Evolutionary conservation across 2,329 filamentous ascomycete species (phyloP).

Genomic region (Ophiocordyceps robertsii): DNA sequence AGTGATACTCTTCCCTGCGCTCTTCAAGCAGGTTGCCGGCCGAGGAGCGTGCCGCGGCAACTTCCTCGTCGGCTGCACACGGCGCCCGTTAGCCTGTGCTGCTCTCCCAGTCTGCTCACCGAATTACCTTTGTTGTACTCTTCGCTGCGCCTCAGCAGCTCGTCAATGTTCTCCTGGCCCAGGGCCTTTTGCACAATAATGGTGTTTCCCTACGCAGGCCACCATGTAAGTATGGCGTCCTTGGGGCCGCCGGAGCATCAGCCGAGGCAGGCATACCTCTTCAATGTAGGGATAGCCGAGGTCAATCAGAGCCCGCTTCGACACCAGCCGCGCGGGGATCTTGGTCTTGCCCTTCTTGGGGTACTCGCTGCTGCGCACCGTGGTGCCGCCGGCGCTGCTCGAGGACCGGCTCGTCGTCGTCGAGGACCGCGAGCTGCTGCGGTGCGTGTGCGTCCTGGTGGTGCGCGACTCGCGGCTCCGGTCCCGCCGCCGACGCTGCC

Average conservation of each 20-base stretch:
- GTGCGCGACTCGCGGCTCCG: conserved; percentile 25
- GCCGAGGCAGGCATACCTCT: conserved; percentile 37
- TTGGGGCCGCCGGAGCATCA: too few species aligned
- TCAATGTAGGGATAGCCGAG: conserved; percentile 77
- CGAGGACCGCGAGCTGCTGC: conserved; percentile 29
- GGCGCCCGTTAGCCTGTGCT: neutral
- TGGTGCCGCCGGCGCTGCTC: conserved; percentile 35
- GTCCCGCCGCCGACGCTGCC: conserved; percentile 29
- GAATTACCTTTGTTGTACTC: conserved; percentile 50
- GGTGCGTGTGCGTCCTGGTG: conserved; percentile 23
- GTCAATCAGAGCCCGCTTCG: conserved; percentile 68
- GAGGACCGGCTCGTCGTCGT: conserved; percentile 30
- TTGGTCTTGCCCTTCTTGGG: conserved; percentile 81
- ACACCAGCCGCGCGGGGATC: conserved; percentile 69
- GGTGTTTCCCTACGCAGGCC: conserved; percentile 52
- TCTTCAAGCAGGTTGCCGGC: conserved; percentile 35
- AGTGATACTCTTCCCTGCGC: conserved; percentile 22
- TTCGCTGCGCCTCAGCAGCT: conserved; percentile 72
- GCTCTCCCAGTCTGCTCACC: conserved; percentile 1
- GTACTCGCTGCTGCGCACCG: conserved; percentile 47
- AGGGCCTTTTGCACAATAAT: conserved; percentile 75
- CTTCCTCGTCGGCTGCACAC: conserved; percentile 26
- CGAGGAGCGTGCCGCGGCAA: conserved; percentile 30
- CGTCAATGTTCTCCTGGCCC: conserved; percentile 82
- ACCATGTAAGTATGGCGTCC: neutral